A percentile compares a stretch with the other conserved stretches of the same genome.
These are phyloP conservation scores for Babesia ovata DNA, from an alignment of 169 alveolate species.

Conservation along the genomic window DNA sequence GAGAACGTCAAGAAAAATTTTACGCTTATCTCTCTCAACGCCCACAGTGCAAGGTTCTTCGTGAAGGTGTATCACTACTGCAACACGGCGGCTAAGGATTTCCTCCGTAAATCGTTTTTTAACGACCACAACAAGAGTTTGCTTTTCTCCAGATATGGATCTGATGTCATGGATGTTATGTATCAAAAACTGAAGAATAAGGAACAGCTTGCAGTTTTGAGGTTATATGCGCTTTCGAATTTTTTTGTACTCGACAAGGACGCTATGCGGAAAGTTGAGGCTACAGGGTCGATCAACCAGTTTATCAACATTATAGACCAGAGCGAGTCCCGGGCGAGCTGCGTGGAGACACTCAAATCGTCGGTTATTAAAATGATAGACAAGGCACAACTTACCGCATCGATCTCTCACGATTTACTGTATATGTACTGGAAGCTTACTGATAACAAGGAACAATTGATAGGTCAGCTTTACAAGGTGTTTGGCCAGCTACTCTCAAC, in stretches of 20 bases:
- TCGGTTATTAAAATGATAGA: conserved; percentile 56
- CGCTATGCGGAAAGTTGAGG: conserved; percentile 10
- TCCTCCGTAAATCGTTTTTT: conserved; percentile 47
- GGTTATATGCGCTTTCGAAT: conserved; percentile 55
- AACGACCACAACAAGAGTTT: conserved; percentile 30
- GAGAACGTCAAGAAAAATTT: conserved; percentile 42
- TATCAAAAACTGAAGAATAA: conserved; percentile 56
- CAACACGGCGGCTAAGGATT: conserved; percentile 54
- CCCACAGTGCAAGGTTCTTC: conserved; percentile 55
- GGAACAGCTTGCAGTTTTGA: conserved; percentile 56
- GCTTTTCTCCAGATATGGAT: conserved; percentile 55
- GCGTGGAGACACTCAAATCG: conserved; percentile 37
- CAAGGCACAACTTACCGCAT: conserved; percentile 54
- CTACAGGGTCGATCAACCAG: conserved; percentile 39
- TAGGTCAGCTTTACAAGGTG: conserved; percentile 33
- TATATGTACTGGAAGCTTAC: conserved; percentile 40
- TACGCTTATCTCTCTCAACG: conserved; percentile 31
- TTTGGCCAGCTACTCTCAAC: conserved; percentile 66
- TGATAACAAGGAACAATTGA: conserved; percentile 50
- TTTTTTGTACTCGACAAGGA: conserved; percentile 37
- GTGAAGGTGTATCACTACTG: conserved; percentile 64
- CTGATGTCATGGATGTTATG: conserved; percentile 62
- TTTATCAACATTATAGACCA: conserved; percentile 27
- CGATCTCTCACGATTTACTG: conserved; percentile 59
- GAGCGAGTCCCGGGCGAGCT: conserved; percentile 9